A percentile compares a stretch with the other conserved stretches of the same genome.
Evolutionary conservation across 345 rosid species (phyloP).

Genomic region (Salix exigua): DNA sequence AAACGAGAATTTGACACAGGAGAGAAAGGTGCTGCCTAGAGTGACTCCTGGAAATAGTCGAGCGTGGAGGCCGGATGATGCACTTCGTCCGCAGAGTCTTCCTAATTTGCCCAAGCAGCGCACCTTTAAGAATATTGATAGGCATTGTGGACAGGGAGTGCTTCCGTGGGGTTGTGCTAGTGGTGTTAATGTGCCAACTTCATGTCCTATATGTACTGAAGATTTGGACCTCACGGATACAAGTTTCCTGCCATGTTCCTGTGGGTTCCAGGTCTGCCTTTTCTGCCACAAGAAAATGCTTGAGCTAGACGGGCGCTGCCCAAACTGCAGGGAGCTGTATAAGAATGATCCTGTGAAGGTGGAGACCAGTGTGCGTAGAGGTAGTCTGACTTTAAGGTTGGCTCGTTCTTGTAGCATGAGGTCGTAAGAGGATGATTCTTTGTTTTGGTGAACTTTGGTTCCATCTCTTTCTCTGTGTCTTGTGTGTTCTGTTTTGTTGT

Average conservation of each 20-base stretch:
- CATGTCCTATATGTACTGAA: slow-evolving; percentile 65
- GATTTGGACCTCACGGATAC: slow-evolving; percentile 82
- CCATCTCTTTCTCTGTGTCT: slow-evolving; percentile 26
- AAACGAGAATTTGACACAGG: slow-evolving; percentile 25
- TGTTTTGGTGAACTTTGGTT: slow-evolving; percentile 29
- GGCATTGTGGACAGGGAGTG: slow-evolving; percentile 43
- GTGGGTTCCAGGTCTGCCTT: slow-evolving; percentile 87
- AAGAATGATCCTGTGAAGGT: slow-evolving; percentile 43
- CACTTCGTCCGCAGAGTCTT: slow-evolving; percentile 67
- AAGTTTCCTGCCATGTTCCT: slow-evolving; percentile 75
- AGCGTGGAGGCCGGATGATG: slow-evolving; percentile 90
- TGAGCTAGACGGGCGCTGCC: slow-evolving; percentile 84
- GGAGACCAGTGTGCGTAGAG: slow-evolving; percentile 54
- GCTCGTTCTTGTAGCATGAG: slow-evolving; percentile 88
- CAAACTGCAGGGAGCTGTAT: slow-evolving; percentile 86
- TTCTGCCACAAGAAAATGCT: slow-evolving; percentile 95
- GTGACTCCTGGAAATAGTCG: slow-evolving; percentile 31
- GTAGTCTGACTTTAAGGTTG: slow-evolving; percentile 55
- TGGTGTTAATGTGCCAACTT: slow-evolving; percentile 22
- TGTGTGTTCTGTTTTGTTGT: slow-evolving; percentile 28
- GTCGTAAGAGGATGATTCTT: slow-evolving; percentile 45
- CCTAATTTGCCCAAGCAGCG: slow-evolving; percentile 74
- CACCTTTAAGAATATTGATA: slow-evolving; percentile 43
- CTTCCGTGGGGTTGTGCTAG: slow-evolving; percentile 42
- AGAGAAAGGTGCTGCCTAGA: slow-evolving; percentile 31